A percentile compares a stretch with the other conserved stretches of the same genome.
These are phyloP conservation scores for Fragaria vesca DNA, from an alignment of 306 rosid species.

Conservation along the genomic window DNA sequence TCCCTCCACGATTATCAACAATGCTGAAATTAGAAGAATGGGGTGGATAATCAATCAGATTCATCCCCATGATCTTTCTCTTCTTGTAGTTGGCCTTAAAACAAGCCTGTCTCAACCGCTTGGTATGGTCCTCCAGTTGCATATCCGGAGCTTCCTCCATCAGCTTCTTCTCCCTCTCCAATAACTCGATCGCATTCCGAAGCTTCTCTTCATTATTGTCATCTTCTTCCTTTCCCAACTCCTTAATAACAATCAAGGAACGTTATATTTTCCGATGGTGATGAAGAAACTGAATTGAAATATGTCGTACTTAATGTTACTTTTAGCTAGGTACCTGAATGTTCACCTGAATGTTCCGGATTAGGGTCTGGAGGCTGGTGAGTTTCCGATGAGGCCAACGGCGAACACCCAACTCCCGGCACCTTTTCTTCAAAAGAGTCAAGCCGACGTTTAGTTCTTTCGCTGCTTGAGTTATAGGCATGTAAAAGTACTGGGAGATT, in stretches of 20 bases:
- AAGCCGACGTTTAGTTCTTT: slow-evolving; percentile 73
- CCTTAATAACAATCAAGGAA: slow-evolving; percentile 33
- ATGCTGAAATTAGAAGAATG: neutral
- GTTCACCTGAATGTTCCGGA: slow-evolving; percentile 67
- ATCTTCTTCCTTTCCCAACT: slow-evolving; percentile 40
- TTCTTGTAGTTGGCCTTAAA: slow-evolving; percentile 91
- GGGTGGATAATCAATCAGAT: slow-evolving; percentile 6
- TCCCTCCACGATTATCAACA: neutral
- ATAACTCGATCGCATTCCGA: slow-evolving; percentile 43
- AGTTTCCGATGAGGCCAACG: slow-evolving; percentile 96
- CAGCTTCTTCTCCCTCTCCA: slow-evolving; percentile 69
- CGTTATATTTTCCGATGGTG: neutral
- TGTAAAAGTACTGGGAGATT: slow-evolving; percentile 61
- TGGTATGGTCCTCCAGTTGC: slow-evolving; percentile 57
- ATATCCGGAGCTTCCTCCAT: slow-evolving; percentile 77
- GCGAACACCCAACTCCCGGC: slow-evolving; percentile 75
- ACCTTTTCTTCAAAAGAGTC: slow-evolving; percentile 76
- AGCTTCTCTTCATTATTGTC: slow-evolving; percentile 45
- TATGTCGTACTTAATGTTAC: neutral
- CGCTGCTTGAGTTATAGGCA: slow-evolving; percentile 85
- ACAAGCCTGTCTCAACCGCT: slow-evolving; percentile 81
- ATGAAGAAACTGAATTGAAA: too few relatives aligned
- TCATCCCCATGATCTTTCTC: slow-evolving; percentile 46
- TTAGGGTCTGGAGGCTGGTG: slow-evolving; percentile 75
- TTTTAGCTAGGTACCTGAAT: slow-evolving; percentile 42